Conservation (phyloP, 805 yeast species). For the Candida cerambycidarum region DNA sequence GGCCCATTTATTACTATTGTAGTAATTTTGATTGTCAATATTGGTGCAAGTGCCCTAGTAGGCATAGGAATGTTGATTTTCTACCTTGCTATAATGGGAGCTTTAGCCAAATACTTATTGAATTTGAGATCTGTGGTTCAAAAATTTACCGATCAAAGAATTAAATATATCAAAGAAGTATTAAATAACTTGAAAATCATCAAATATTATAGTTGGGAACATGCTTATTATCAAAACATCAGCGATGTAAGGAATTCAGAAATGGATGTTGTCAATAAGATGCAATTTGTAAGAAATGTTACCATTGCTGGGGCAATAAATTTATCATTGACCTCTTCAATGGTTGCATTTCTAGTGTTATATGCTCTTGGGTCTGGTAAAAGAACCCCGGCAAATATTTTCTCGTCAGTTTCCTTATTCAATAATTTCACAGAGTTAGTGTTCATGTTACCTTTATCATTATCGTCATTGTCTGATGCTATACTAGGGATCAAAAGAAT, state of each 20-base stretch:
- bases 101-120: conserved; percentile 52
- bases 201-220: conserved; percentile 91
- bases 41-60: conserved; percentile 72
- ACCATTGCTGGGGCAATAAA: conserved; percentile 63
- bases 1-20: conserved; percentile 61
- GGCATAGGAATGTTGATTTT: conserved; percentile 62
- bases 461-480: conserved; percentile 69
- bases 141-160: conserved; percentile 71
- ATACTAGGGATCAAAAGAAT: conserved; percentile 59
- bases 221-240: conserved; percentile 63
- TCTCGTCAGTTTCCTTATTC: conserved; percentile 70
- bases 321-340: conserved; percentile 69
- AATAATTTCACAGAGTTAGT: conserved; percentile 60
- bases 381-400: conserved; percentile 59
- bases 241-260: conserved; percentile 59
- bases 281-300: conserved; percentile 66
- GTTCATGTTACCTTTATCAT: conserved; percentile 67
- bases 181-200: conserved; percentile 75
- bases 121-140: conserved; percentile 55
- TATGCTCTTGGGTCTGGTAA: conserved; percentile 30
- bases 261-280: conserved; percentile 55
- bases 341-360: conserved; percentile 48
- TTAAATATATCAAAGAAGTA: conserved; percentile 73
- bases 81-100: conserved; percentile 48
- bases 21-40: conserved; percentile 60